These are phyloP conservation scores for Microdochium nivale DNA, from an alignment of 2,329 filamentous ascomycete genomes.

Conservation along the genomic window DNA sequence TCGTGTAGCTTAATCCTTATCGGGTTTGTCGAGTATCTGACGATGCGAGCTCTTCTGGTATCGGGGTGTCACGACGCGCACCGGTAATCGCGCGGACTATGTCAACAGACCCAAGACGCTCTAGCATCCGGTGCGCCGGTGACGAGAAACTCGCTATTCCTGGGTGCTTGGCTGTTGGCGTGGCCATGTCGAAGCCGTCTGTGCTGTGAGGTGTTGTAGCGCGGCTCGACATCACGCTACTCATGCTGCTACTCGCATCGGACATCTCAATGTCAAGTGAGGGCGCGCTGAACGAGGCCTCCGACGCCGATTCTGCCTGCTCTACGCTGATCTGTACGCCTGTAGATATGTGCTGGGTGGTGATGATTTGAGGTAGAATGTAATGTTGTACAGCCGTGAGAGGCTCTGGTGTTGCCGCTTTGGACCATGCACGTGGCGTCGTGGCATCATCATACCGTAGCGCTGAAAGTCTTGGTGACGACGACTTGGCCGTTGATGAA, in stretches of 20 bases:
- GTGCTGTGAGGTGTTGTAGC: constrained; percentile 16
- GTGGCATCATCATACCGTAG: neutral
- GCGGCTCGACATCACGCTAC: constrained; percentile 27
- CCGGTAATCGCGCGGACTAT: constrained; percentile 17
- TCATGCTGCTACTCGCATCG: constrained; percentile 30
- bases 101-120: constrained; percentile 17
- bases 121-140: constrained; percentile 4
- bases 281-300: constrained; percentile 5
- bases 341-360: neutral
- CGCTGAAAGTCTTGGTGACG: neutral
- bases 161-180: constrained; percentile 22
- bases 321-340: constrained; percentile 24
- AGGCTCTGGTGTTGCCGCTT: constrained; percentile 9
- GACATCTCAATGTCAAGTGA: constrained; percentile 39
- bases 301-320: constrained; percentile 20
- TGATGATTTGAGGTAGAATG: neutral
- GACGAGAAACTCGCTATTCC: neutral
- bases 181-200: constrained; percentile 28
- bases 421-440: constrained; percentile 1
- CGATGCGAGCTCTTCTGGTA: constrained; percentile 20
- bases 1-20: no score
- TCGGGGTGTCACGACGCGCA: constrained; percentile 23
- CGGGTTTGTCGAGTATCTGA: neutral
- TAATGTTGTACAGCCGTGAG: constrained; percentile 10
- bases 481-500: constrained; percentile 11